Conservation (phyloP, 192 early-diverging fungal species). For the Dissophora globulifera region DNA sequence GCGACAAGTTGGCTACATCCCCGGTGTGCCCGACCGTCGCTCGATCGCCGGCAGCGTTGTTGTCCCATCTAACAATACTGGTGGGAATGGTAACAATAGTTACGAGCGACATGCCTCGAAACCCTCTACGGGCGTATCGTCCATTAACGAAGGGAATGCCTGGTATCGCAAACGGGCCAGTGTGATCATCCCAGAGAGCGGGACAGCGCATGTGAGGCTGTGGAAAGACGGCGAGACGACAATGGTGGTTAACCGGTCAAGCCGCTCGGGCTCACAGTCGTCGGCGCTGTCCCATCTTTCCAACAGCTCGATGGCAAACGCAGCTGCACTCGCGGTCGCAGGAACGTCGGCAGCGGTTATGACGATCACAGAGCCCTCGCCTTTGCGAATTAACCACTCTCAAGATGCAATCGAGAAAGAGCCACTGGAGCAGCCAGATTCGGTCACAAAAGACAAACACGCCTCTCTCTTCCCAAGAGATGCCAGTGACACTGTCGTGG, state of each 20-base stretch:
- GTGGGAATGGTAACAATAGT: too few relatives aligned
- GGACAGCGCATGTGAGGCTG: conserved; percentile 20
- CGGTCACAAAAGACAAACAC: not conserved
- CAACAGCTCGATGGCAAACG: not conserved
- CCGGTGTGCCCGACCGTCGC: conserved; percentile 1
- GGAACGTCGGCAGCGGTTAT: not conserved
- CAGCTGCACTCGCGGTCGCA: not conserved
- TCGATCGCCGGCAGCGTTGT: conserved; percentile 8
- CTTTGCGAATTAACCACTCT: not conserved
- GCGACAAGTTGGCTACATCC: conserved; percentile 6
- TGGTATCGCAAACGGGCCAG: conserved; percentile 36
- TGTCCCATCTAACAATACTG: too few relatives aligned
- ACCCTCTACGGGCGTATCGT: not conserved
- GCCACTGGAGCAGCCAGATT: not conserved
- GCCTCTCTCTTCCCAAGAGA: not conserved
- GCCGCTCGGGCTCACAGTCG: conserved; percentile 20
- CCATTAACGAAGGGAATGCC: conserved; percentile 30
- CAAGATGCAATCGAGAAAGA: too few relatives aligned
- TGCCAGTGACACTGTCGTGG: too few relatives aligned
- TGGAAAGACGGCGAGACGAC: conserved; percentile 20
- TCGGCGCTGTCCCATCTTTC: conserved; percentile 1
- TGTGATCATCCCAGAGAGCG: conserved; percentile 32
- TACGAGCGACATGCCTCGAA: not conserved
- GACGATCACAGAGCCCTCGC: too few relatives aligned
- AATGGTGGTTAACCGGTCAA: not conserved